Conservation (phyloP, 768 basidiomycete genomes). For the Melanogaster broomeanus region DNA sequence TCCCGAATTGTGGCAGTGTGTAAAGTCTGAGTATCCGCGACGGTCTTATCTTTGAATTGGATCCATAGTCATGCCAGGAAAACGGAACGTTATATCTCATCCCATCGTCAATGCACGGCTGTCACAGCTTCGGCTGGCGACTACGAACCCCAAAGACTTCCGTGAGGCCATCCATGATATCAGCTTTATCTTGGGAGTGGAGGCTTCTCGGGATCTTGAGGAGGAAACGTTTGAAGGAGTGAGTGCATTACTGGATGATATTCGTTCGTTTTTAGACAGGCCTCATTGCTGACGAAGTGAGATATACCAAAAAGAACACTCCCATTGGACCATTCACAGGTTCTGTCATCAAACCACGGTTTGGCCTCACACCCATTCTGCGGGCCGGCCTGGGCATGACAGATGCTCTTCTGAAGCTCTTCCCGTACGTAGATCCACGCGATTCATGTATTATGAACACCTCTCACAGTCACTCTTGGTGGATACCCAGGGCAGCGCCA, state of each 20-base stretch:
- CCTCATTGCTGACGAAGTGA: not conserved
- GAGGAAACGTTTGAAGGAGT: slow-evolving; percentile 67
- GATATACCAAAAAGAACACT: slow-evolving; percentile 51
- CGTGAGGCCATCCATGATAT: slow-evolving; percentile 79
- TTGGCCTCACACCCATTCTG: slow-evolving; percentile 89
- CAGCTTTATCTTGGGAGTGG: slow-evolving; percentile 78
- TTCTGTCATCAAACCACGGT: slow-evolving; percentile 66
- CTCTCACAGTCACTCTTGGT: not conserved
- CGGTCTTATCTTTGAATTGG: not conserved
- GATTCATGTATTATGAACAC: not conserved
- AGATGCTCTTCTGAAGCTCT: slow-evolving; percentile 81
- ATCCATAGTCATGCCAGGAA: slow-evolving; percentile 30
- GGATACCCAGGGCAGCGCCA: slow-evolving; percentile 57
- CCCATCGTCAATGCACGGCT: slow-evolving; percentile 74
- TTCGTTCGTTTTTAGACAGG: slow-evolving; percentile 1
- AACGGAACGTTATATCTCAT: slow-evolving; percentile 60
- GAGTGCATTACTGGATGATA: slow-evolving; percentile 25
- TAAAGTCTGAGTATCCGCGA: not conserved
- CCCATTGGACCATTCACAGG: slow-evolving; percentile 84
- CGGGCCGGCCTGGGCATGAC: slow-evolving; percentile 94
- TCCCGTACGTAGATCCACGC: slow-evolving; percentile 59
- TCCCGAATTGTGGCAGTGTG: no score
- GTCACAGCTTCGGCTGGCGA: slow-evolving; percentile 63
- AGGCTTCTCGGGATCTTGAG: slow-evolving; percentile 72
- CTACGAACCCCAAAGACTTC: slow-evolving; percentile 72